Percentiles rank a stretch among this genome's conserved stretches.
Conservation (phyloP, 1,139 yeast species). For the Candida buenavistaensis region DNA sequence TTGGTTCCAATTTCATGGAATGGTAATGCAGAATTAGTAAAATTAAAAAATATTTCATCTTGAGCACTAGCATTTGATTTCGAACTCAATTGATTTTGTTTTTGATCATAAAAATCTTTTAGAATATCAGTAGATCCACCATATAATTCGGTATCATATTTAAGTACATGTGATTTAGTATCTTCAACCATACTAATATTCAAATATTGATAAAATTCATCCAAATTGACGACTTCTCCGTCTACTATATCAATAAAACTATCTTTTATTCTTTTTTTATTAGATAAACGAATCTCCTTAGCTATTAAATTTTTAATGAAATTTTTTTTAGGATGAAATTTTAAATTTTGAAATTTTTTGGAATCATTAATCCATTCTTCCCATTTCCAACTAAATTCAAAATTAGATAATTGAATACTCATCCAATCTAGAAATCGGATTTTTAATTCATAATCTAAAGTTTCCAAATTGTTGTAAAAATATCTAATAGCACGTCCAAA, state of each 20-base stretch:
- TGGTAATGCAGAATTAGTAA: conserved; percentile 38
- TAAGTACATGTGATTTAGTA: conserved; percentile 27
- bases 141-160: conserved; percentile 40
- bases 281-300: conserved; percentile 79
- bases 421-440: conserved; percentile 87
- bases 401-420: conserved; percentile 88
- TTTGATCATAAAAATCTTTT: conserved; percentile 29
- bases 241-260: conserved; percentile 59
- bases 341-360: conserved; percentile 26
- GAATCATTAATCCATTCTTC: conserved; percentile 82
- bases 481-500: conserved; percentile 91
- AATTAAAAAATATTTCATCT: conserved; percentile 41
- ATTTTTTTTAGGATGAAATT: conserved; percentile 70
- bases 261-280: conserved; percentile 65
- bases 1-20: conserved; percentile 37
- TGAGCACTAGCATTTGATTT: conserved; percentile 36
- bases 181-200: conserved; percentile 39
- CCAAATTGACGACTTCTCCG: conserved; percentile 26
- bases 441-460: conserved; percentile 74
- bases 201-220: conserved; percentile 66
- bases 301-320: conserved; percentile 78
- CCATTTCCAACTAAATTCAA: conserved; percentile 98
- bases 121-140: conserved; percentile 33
- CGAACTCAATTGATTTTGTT: conserved; percentile 27
- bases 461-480: conserved; percentile 66